Conservation (phyloP, 2,329 filamentous ascomycete species). For the Paecilomyces formosus region DNA sequence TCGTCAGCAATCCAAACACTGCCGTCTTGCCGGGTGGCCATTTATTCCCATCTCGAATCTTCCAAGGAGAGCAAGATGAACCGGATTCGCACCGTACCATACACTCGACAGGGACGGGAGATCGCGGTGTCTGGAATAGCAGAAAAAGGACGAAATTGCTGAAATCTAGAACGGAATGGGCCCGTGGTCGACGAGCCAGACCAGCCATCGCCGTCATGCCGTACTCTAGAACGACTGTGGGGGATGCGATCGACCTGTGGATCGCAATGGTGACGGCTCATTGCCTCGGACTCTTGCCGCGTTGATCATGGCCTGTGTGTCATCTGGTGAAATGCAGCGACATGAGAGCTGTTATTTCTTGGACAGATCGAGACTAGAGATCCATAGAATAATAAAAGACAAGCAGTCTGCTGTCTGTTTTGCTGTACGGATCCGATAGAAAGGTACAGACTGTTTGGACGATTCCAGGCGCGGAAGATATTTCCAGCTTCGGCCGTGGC, state of each 20-base stretch:
- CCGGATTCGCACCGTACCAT: neutral
- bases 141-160: neutral
- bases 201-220: neutral
- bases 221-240: neutral
- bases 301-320: neutral
- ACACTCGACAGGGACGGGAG: neutral
- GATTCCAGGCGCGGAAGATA: neutral
- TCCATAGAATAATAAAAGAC: neutral
- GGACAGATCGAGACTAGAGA: neutral
- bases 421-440: neutral
- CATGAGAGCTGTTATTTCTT: neutral
- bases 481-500: neutral
- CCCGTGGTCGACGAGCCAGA: neutral
- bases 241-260: neutral
- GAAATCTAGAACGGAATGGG: neutral
- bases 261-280: neutral
- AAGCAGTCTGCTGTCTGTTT: neutral
- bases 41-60: neutral
- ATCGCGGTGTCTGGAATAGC: neutral
- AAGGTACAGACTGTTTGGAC: neutral
- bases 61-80: neutral
- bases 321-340: neutral
- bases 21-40: neutral
- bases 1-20: neutral
- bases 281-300: neutral